Conservation (phyloP, 768 basidiomycete genomes). For the Phlebiopsis flavidoalba region DNA sequence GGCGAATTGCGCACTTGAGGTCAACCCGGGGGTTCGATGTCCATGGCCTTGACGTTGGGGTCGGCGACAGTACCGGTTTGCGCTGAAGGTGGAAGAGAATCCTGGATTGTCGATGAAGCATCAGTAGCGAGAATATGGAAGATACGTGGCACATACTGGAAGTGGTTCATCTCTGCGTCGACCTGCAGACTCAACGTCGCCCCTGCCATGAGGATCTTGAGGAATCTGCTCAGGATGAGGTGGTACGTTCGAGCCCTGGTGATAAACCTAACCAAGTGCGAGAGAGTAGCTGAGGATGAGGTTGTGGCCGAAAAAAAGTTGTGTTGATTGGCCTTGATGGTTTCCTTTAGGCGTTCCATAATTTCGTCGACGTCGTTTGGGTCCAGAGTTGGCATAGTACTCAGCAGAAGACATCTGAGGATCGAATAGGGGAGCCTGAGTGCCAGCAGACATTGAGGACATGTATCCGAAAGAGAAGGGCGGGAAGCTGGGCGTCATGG, state of each 20-base stretch:
- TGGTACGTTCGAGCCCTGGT: constrained; percentile 25
- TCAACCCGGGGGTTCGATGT: constrained; percentile 15
- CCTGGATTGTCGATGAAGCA: not conserved
- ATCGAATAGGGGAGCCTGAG: constrained; percentile 24
- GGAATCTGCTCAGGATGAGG: constrained; percentile 33
- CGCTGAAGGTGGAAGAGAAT: constrained; percentile 1
- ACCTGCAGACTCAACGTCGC: not conserved
- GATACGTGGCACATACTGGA: not conserved
- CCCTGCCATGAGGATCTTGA: constrained; percentile 10
- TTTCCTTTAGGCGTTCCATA: constrained; percentile 67
- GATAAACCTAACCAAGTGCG: constrained; percentile 59
- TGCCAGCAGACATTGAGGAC: constrained; percentile 24
- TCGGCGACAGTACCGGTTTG: not conserved
- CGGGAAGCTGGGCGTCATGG: constrained; percentile 26
- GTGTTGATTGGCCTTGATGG: constrained; percentile 70
- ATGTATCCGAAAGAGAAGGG: constrained; percentile 33
- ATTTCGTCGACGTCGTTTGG: constrained; percentile 69
- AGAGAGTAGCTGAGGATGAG: constrained; percentile 61
- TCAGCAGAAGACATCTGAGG: constrained; percentile 16
- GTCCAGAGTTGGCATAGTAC: constrained; percentile 22
- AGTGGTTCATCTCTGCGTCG: not conserved
- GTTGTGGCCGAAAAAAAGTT: constrained; percentile 61
- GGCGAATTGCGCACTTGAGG: not conserved
- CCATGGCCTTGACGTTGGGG: constrained; percentile 1
- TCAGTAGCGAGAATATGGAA: not conserved